Conservation (phyloP, 805 yeast species). For the Metschnikowia lochheadii region DNA sequence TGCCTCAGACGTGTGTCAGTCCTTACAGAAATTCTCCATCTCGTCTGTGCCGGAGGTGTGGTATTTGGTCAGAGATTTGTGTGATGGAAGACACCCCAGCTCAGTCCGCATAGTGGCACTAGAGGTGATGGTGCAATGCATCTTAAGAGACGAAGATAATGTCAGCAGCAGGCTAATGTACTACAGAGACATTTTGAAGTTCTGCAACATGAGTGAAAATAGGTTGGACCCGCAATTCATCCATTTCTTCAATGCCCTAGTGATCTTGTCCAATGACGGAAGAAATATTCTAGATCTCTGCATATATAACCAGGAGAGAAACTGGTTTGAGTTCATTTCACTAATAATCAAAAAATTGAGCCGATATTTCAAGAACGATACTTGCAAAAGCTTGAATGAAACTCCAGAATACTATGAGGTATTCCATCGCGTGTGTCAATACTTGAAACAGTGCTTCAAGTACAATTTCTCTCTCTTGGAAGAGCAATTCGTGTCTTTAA, state of each 20-base stretch:
- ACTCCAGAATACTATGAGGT: constrained; percentile 12
- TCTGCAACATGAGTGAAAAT: constrained; percentile 32
- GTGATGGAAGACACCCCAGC: constrained; percentile 31
- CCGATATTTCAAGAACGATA: constrained; percentile 8
- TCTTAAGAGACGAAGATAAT: constrained; percentile 46
- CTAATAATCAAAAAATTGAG: constrained; percentile 14
- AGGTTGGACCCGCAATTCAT: constrained; percentile 48
- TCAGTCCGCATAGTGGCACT: constrained; percentile 44
- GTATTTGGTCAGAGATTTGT: constrained; percentile 59
- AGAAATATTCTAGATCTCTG: constrained; percentile 49
- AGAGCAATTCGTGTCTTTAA: constrained; percentile 26
- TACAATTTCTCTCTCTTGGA: constrained; percentile 45
- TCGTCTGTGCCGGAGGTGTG: constrained; percentile 70
- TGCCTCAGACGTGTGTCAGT: constrained; percentile 46
- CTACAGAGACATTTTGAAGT: constrained; percentile 53
- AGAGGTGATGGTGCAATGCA: constrained; percentile 52
- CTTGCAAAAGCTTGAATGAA: constrained; percentile 1
- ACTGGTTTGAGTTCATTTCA: constrained; percentile 18
- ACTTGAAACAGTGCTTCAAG: constrained; percentile 43
- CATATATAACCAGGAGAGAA: constrained; percentile 35
- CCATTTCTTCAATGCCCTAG: constrained; percentile 45
- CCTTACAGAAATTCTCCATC: constrained; percentile 49
- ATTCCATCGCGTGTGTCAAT: constrained; percentile 24
- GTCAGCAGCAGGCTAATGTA: constrained; percentile 50
- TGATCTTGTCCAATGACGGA: constrained; percentile 49